phyloP scores from a whole-genome alignment of 1,139 yeast genomes.

The Taiozyma sp. region DNA sequence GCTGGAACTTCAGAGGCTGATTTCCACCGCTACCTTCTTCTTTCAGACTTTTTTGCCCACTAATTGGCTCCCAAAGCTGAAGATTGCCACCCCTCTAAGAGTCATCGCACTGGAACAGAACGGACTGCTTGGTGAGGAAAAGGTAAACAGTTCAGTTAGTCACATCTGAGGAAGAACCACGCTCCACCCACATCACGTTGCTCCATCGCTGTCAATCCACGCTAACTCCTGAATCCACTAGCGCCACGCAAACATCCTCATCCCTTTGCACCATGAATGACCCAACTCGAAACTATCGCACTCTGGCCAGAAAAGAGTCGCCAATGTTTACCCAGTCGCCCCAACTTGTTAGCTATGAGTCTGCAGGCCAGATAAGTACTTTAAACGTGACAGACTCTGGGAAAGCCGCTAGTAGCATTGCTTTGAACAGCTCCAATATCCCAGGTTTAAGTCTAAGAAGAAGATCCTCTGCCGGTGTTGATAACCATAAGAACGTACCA shows the following conservation, averaged over 20 bases:
- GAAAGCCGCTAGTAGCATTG: background rate
- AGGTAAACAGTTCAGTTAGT: too few species aligned
- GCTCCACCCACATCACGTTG: too few species aligned
- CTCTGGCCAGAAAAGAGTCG: conserved; percentile 4
- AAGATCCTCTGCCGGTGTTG: background rate
- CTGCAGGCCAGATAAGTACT: background rate
- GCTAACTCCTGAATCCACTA: background rate
- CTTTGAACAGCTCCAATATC: background rate
- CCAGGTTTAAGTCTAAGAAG: background rate
- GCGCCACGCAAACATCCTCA: background rate
- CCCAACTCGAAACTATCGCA: conserved; percentile 1
- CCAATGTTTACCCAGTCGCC: background rate
- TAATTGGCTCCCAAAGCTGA: background rate
- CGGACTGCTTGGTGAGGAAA: too few species aligned
- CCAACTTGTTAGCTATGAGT: background rate
- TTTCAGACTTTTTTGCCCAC: background rate
- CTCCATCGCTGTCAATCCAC: too few species aligned
- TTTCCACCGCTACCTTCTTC: too few species aligned
- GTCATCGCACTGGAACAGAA: background rate
- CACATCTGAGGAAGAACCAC: too few species aligned
- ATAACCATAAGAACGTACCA: background rate
- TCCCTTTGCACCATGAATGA: background rate
- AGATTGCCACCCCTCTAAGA: background rate
- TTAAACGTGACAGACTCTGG: background rate
- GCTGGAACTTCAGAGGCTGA: too few species aligned